phyloP scores from a whole-genome alignment of 495 filamentous ascomycete species.

The Aspergillus asperescens region DNA sequence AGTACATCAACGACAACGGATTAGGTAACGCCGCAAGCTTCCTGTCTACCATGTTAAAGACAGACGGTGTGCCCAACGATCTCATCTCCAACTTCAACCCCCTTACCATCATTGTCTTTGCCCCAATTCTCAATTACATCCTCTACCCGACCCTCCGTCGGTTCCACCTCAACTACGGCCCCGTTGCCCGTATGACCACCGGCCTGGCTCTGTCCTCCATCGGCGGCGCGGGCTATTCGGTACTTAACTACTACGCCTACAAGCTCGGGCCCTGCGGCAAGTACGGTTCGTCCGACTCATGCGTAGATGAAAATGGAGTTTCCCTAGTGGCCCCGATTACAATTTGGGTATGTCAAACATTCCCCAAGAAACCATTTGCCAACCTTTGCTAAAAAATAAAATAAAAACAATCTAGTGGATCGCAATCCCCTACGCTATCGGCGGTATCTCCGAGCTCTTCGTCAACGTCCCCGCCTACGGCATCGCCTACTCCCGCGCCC shows the following conservation, averaged over 20 bases:
- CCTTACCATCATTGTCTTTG: slow-evolving; percentile 58
- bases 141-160: slow-evolving; percentile 58
- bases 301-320: neutral
- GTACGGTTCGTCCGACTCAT: neutral
- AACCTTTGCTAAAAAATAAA: neutral
- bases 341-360: slow-evolving; percentile 1
- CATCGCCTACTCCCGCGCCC: slow-evolving; percentile 7
- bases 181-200: slow-evolving; percentile 61
- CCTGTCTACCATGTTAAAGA: slow-evolving; percentile 57
- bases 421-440: slow-evolving; percentile 8
- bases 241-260: slow-evolving; percentile 6
- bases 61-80: slow-evolving; percentile 67
- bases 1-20: slow-evolving; percentile 46
- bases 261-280: slow-evolving; percentile 2
- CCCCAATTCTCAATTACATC: slow-evolving; percentile 57
- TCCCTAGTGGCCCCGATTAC: neutral
- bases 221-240: slow-evolving; percentile 31
- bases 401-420: neutral
- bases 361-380: neutral
- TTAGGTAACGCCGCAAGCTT: slow-evolving; percentile 43
- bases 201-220: slow-evolving; percentile 57
- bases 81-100: slow-evolving; percentile 66
- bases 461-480: slow-evolving; percentile 11
- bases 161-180: slow-evolving; percentile 51
- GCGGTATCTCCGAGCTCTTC: slow-evolving; percentile 11